A percentile compares a stretch with the other conserved stretches of the same genome.
phyloP scores from a whole-genome alignment of 2,329 filamentous ascomycete species.

The Nemania abortiva region DNA sequence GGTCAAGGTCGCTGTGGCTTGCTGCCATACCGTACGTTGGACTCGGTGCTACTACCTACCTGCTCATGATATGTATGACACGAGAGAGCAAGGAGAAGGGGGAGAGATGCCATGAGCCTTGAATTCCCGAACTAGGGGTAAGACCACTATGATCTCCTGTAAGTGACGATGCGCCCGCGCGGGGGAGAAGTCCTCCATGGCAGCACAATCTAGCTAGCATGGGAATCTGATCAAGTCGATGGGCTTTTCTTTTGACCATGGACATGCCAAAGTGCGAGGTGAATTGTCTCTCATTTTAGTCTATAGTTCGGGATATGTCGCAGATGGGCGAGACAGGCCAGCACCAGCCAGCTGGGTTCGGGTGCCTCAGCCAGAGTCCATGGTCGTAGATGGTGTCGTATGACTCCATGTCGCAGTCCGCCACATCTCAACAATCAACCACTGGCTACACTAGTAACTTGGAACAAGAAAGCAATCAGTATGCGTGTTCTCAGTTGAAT shows the following conservation, averaged over 20 bases:
- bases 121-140: slow-evolving; percentile 35
- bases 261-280: slow-evolving; percentile 31
- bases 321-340: slow-evolving; percentile 29
- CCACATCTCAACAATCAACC: slow-evolving; percentile 2
- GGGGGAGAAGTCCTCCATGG: slow-evolving; percentile 15
- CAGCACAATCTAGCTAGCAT: slow-evolving; percentile 19
- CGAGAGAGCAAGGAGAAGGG: slow-evolving; percentile 7
- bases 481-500: slow-evolving; percentile 8
- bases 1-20: slow-evolving; percentile 19
- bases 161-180: slow-evolving; percentile 20
- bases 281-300: slow-evolving; percentile 22
- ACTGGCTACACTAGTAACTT: neutral
- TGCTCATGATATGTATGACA: neutral
- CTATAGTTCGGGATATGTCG: slow-evolving; percentile 28
- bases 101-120: slow-evolving; percentile 37
- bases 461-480: slow-evolving; percentile 5
- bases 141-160: slow-evolving; percentile 30
- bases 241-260: slow-evolving; percentile 6
- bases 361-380: slow-evolving; percentile 13
- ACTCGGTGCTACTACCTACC: slow-evolving; percentile 25
- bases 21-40: slow-evolving; percentile 11
- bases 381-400: neutral
- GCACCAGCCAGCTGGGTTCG: slow-evolving; percentile 12
- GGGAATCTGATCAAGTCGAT: neutral
- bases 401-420: neutral